A percentile compares a stretch with the other conserved stretches of the same genome.
Conservation (phyloP, 495 filamentous ascomycete species). For the Penicillium ochrochloron region DNA sequence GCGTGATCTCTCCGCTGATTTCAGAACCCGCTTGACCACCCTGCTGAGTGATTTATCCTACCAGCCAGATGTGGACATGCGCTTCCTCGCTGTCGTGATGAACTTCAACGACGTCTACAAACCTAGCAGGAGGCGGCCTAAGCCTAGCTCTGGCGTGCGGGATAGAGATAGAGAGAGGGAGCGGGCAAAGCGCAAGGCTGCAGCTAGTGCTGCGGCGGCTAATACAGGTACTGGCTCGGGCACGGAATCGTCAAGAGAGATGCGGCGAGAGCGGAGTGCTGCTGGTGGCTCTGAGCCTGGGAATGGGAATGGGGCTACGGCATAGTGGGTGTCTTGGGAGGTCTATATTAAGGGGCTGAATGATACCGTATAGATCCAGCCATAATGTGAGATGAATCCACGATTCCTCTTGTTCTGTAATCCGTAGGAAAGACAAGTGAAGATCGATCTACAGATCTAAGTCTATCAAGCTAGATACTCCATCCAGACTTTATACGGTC, state of each 20-base stretch:
- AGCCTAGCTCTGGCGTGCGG: slow-evolving; percentile 31
- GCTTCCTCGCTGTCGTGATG: slow-evolving; percentile 94
- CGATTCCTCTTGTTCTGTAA: not conserved
- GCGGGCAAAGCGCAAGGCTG: slow-evolving; percentile 34
- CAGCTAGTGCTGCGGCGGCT: slow-evolving; percentile 14
- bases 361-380: not conserved
- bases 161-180: slow-evolving; percentile 39
- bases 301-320: slow-evolving; percentile 4
- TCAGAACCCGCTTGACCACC: slow-evolving; percentile 73
- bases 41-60: slow-evolving; percentile 88
- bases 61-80: slow-evolving; percentile 94
- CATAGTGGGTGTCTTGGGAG: not conserved
- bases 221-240: slow-evolving; percentile 21
- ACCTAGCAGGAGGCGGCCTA: slow-evolving; percentile 64
- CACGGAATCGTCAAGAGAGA: slow-evolving; percentile 23
- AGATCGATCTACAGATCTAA: too few species aligned
- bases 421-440: not conserved
- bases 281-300: slow-evolving; percentile 7
- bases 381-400: slow-evolving; percentile 29
- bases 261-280: slow-evolving; percentile 23
- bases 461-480: not conserved
- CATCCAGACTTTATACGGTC: not conserved
- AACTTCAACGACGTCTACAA: slow-evolving; percentile 98
- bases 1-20: slow-evolving; percentile 69
- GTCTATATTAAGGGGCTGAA: not conserved